Percentiles rank a stretch among this genome's conserved stretches.
Conservation (phyloP, 2,329 filamentous ascomycete genomes). For the Beauveria sp. region DNA sequence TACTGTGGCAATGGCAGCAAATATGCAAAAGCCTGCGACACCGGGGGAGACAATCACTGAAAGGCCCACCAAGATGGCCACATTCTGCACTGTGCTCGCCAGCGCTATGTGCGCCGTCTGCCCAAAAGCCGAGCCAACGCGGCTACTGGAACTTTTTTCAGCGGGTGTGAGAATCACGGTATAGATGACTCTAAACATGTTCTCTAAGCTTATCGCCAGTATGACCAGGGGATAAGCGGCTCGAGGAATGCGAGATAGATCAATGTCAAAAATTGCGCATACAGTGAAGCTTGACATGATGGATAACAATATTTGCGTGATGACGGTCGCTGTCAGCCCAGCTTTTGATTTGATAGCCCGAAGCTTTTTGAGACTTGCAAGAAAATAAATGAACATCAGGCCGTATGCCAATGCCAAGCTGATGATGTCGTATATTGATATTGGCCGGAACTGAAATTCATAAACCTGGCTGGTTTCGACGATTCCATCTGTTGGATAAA, state of each 20-base stretch:
- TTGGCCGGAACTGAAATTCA: slow-evolving; percentile 70
- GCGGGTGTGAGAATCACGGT: slow-evolving; percentile 65
- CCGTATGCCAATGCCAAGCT: slow-evolving; percentile 59
- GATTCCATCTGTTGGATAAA: slow-evolving; percentile 54
- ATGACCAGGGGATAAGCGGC: slow-evolving; percentile 72
- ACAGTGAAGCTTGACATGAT: slow-evolving; percentile 74
- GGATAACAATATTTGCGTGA: slow-evolving; percentile 62
- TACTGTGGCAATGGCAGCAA: slow-evolving; percentile 64
- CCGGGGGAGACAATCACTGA: slow-evolving; percentile 62
- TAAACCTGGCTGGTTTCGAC: slow-evolving; percentile 55
- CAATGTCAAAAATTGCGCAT: slow-evolving; percentile 67
- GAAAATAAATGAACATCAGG: slow-evolving; percentile 56
- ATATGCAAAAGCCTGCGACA: slow-evolving; percentile 68
- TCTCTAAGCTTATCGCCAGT: slow-evolving; percentile 68
- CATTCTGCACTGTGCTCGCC: slow-evolving; percentile 60
- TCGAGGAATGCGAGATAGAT: slow-evolving; percentile 66
- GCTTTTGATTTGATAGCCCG: slow-evolving; percentile 68
- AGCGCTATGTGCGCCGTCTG: slow-evolving; percentile 64
- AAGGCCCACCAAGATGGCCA: slow-evolving; percentile 57
- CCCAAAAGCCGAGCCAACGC: slow-evolving; percentile 68
- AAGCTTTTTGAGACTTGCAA: slow-evolving; percentile 59
- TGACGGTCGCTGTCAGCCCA: slow-evolving; percentile 63
- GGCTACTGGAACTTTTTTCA: slow-evolving; percentile 57
- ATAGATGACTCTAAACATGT: slow-evolving; percentile 72
- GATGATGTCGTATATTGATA: slow-evolving; percentile 58